These are phyloP conservation scores for Mallotus nudiflorus DNA, from an alignment of 345 rosid species.

Conservation along the genomic window DNA sequence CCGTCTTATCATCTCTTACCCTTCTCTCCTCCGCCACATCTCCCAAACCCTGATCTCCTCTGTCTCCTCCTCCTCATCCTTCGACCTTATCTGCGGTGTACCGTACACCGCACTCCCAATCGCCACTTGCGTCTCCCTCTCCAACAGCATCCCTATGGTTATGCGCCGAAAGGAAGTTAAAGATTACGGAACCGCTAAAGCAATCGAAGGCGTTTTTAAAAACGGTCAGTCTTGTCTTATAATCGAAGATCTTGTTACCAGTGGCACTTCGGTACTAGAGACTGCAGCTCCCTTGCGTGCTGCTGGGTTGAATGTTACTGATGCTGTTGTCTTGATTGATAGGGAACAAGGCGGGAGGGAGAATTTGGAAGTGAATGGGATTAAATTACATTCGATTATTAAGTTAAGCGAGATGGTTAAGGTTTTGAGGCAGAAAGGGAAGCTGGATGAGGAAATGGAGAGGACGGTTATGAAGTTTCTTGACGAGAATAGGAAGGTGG, in stretches of 20 bases:
- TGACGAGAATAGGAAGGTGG: conserved; percentile 75
- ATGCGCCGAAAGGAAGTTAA: conserved; percentile 94
- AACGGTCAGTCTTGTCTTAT: conserved; percentile 59
- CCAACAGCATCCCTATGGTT: conserved; percentile 71
- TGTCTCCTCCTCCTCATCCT: conserved; percentile 56
- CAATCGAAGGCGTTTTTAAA: conserved; percentile 72
- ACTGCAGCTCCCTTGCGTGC: conserved; percentile 79
- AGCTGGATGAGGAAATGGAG: conserved; percentile 64
- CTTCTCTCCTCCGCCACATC: conserved; percentile 74
- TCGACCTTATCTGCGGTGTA: conserved; percentile 79
- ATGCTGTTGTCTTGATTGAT: conserved; percentile 87
- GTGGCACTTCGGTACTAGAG: conserved; percentile 92
- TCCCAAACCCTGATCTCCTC: conserved; percentile 68
- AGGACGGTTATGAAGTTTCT: conserved; percentile 58
- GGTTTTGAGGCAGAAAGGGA: conserved; percentile 80
- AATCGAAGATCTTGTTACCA: conserved; percentile 85
- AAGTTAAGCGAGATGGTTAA: conserved; percentile 81
- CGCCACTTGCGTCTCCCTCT: conserved; percentile 74
- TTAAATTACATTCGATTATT: conserved; percentile 68
- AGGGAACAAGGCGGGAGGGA: conserved; percentile 95
- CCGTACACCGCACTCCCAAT: conserved; percentile 97
- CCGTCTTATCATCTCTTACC: conserved; percentile 84
- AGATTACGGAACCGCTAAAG: conserved; percentile 83
- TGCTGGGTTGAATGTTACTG: conserved; percentile 73
- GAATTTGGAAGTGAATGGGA: conserved; percentile 72